Conservation (phyloP, 768 basidiomycete genomes). For the Amanita rimosa region DNA sequence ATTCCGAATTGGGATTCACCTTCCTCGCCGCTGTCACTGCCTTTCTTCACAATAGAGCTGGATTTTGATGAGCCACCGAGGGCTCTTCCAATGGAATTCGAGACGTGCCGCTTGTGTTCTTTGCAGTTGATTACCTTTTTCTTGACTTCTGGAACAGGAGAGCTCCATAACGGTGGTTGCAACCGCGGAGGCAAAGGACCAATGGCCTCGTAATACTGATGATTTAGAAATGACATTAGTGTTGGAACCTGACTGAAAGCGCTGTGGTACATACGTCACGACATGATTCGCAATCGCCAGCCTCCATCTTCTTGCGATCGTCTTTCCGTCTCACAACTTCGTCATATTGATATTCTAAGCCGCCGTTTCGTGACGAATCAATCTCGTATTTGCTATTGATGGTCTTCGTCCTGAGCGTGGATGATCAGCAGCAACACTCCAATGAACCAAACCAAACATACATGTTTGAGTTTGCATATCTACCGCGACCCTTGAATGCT, state of each 20-base stretch:
- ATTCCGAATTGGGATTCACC: constrained; percentile 2
- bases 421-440: neutral
- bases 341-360: constrained; percentile 57
- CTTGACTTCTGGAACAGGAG: constrained; percentile 28
- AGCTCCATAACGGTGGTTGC: constrained; percentile 66
- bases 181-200: constrained; percentile 59
- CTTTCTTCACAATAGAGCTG: neutral
- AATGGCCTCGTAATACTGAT: constrained; percentile 69
- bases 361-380: constrained; percentile 52
- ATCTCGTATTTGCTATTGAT: constrained; percentile 63
- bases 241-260: constrained; percentile 70
- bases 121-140: neutral
- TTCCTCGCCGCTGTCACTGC: neutral
- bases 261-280: constrained; percentile 36
- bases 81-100: neutral
- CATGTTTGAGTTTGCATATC: constrained; percentile 34
- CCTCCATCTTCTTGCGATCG: constrained; percentile 50
- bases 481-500: constrained; percentile 45
- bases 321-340: constrained; percentile 61
- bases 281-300: constrained; percentile 70
- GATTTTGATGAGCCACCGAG: neutral
- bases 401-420: constrained; percentile 19
- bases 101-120: constrained; percentile 1
- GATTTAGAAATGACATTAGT: constrained; percentile 31
- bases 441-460: constrained; percentile 12